Conservation (phyloP, 192 early-diverging fungal species). For the Backusella parvicylindrica region DNA sequence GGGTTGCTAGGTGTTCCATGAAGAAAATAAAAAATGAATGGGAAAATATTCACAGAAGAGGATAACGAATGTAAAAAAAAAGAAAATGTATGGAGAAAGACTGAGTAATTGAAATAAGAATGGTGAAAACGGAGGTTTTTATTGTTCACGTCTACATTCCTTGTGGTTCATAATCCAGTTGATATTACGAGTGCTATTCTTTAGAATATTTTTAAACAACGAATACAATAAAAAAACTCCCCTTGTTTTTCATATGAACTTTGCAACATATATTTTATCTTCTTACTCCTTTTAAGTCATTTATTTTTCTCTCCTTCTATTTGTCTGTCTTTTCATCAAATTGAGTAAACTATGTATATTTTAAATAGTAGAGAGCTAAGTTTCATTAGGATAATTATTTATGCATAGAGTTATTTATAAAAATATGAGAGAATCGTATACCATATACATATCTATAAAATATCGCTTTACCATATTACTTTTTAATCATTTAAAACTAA, state of each 20-base stretch:
- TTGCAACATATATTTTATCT: background rate
- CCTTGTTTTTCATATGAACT: background rate
- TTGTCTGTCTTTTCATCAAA: background rate
- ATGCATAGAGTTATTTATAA: background rate
- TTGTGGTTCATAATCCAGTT: slow-evolving; percentile 2
- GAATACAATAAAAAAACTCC: background rate
- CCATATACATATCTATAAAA: background rate
- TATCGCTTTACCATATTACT: no score
- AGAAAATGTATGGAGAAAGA: slow-evolving; percentile 2
- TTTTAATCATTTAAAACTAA: background rate
- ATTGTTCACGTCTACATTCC: background rate
- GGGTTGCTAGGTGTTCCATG: slow-evolving; percentile 2
- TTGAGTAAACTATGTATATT: background rate
- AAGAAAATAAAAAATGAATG: background rate
- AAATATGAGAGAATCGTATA: background rate
- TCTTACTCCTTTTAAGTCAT: background rate
- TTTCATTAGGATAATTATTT: background rate
- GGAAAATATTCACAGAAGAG: background rate
- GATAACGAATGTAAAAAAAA: background rate
- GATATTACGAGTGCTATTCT: background rate
- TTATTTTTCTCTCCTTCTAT: slow-evolving; percentile 2
- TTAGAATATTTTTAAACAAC: slow-evolving; percentile 1
- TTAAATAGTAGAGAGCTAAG: background rate
- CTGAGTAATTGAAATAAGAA: background rate
- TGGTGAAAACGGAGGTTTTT: background rate